A percentile compares a stretch with the other conserved stretches of the same genome.
Evolutionary conservation across 345 rosid species (phyloP).

Genomic region (Eucalyptus leucophloia): DNA sequence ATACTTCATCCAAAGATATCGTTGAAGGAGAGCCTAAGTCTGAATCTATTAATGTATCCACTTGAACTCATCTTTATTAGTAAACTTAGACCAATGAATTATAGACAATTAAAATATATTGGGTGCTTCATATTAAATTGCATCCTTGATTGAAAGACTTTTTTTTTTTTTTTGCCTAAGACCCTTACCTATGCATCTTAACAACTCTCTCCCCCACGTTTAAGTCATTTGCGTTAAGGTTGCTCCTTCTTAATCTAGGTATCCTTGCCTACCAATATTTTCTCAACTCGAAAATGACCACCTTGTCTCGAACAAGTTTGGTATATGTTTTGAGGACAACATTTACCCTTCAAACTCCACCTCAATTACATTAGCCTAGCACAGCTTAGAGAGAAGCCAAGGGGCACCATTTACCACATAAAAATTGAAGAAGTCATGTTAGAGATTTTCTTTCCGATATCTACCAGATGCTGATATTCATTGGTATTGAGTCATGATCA

Average conservation of each 20-base stretch:
- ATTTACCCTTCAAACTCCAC: not conserved
- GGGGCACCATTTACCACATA: not conserved
- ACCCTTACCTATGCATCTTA: not conserved
- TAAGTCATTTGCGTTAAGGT: not conserved
- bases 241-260: not conserved
- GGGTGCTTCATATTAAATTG: not conserved
- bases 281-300: not conserved
- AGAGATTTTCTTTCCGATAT: not conserved
- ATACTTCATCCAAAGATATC: not conserved
- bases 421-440: not conserved
- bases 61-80: not conserved
- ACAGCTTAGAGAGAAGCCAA: not conserved
- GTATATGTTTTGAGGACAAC: not conserved
- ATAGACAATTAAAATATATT: not conserved
- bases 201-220: not conserved
- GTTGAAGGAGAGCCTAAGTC: no score
- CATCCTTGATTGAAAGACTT: not conserved
- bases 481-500: not conserved
- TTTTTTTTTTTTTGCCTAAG: not conserved
- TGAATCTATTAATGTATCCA: not conserved
- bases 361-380: not conserved
- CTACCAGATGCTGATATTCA: accelerated
- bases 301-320: not conserved
- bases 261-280: not conserved
- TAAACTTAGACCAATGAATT: not conserved